Percentiles rank a stretch among this genome's conserved stretches.
These are phyloP conservation scores for Letharia columbiana DNA, from an alignment of 495 filamentous ascomycete genomes.

Conservation along the genomic window DNA sequence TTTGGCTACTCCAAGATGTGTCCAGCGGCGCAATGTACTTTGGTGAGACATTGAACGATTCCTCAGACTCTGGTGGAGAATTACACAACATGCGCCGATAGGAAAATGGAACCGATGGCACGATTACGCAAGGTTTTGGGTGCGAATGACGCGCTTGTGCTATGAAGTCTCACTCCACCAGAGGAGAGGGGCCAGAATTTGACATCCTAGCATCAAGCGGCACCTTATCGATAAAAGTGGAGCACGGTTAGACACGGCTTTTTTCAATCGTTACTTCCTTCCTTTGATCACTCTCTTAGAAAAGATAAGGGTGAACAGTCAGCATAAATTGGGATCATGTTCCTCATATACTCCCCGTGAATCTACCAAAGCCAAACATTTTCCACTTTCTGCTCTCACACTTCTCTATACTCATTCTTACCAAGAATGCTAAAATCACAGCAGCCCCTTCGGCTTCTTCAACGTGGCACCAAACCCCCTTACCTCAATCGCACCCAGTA, in stretches of 20 bases:
- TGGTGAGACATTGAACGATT: no score
- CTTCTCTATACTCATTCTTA: neutral
- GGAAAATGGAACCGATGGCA: neutral
- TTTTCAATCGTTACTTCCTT: neutral
- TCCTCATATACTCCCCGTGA: neutral
- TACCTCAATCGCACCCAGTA: neutral
- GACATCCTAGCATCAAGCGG: no score
- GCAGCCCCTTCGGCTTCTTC: constrained; percentile 1
- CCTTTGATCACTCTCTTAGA: neutral
- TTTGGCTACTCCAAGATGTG: neutral
- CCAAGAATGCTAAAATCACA: constrained; percentile 9
- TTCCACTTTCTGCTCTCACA: neutral
- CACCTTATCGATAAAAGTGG: neutral
- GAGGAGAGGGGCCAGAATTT: neutral
- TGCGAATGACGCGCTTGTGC: no score
- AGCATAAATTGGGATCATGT: neutral
- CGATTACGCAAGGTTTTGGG: no score
- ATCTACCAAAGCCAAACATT: neutral
- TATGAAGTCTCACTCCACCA: neutral
- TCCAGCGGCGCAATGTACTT: neutral
- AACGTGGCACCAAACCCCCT: neutral
- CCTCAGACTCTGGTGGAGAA: no score
- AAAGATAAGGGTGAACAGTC: neutral
- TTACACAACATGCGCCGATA: no score
- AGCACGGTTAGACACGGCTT: neutral